These are phyloP conservation scores for Grosmannia clavigera DNA, from an alignment of 2,329 filamentous ascomycete genomes.

Conservation along the genomic window DNA sequence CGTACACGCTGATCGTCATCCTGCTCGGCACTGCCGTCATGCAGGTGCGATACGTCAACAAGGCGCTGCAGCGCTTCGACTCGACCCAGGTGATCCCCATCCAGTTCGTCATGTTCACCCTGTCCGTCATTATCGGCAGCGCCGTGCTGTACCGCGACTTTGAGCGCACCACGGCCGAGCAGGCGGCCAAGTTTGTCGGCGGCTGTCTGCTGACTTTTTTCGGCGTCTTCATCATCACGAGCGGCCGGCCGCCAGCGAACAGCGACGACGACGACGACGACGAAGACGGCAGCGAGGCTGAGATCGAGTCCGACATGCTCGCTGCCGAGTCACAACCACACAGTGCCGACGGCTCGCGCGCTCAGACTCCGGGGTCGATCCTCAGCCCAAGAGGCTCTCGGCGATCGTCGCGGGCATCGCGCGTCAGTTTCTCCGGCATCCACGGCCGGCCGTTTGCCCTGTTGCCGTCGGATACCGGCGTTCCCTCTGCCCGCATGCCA, in stretches of 20 bases:
- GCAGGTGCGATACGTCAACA: constrained; percentile 96
- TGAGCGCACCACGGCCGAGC: constrained; percentile 61
- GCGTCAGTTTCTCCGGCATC: constrained; percentile 29
- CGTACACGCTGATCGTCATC: constrained; percentile 71
- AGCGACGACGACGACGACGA: constrained; percentile 45
- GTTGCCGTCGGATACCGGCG: constrained; percentile 19
- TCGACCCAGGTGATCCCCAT: constrained; percentile 97
- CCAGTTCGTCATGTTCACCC: constrained; percentile 92
- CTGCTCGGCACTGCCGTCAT: constrained; percentile 78
- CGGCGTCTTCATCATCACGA: constrained; percentile 95
- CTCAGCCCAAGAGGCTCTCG: constrained; percentile 1
- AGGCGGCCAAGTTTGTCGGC: constrained; percentile 74
- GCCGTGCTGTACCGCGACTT: constrained; percentile 92
- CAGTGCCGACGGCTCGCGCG: not conserved
- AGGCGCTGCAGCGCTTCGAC: constrained; percentile 76
- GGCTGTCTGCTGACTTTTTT: constrained; percentile 89
- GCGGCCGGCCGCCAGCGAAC: constrained; percentile 51
- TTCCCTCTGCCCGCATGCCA: constrained; percentile 23
- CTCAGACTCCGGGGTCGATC: not conserved
- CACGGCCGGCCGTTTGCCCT: constrained; percentile 24
- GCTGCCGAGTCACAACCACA: not conserved
- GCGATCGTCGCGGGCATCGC: constrained; percentile 33
- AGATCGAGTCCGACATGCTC: constrained; percentile 42
- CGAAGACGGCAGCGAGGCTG: constrained; percentile 35
- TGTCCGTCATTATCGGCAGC: constrained; percentile 90